Percentiles rank a stretch among this genome's conserved stretches.
Conservation (phyloP, 495 filamentous ascomycete species). For the Tuber microsphaerosporum region DNA sequence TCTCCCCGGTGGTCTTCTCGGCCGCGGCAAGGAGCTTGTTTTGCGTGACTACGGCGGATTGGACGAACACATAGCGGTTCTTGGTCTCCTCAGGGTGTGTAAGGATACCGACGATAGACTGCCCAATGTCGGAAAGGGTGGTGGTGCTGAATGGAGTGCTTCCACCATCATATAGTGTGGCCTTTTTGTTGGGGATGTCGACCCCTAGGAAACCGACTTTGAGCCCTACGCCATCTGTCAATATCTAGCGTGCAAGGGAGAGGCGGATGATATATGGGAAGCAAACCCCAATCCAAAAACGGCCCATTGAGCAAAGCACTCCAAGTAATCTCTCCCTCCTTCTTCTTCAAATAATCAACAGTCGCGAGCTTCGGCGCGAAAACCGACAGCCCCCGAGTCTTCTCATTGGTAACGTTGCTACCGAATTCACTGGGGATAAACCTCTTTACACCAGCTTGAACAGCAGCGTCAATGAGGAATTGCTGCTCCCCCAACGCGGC, state of each 20-base stretch:
- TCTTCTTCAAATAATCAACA: constrained; percentile 49
- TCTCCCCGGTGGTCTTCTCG: constrained; percentile 48
- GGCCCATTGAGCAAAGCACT: constrained; percentile 49
- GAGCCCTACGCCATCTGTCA: constrained; percentile 41
- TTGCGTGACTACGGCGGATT: constrained; percentile 51
- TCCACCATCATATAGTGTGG: constrained; percentile 52
- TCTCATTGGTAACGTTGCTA: constrained; percentile 46
- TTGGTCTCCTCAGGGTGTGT: constrained; percentile 50
- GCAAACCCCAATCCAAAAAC: constrained; percentile 49
- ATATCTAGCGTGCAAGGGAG: background rate
- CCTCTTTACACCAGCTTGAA: constrained; percentile 54
- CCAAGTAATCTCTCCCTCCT: constrained; percentile 48
- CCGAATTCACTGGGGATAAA: constrained; percentile 64
- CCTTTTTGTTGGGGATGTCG: constrained; percentile 46
- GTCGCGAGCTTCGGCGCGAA: constrained; percentile 49
- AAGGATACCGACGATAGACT: constrained; percentile 48
- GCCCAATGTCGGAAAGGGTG: constrained; percentile 48
- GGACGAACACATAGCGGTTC: constrained; percentile 50
- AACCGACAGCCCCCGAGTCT: constrained; percentile 43
- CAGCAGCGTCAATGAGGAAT: constrained; percentile 54
- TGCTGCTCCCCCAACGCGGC: constrained; percentile 44
- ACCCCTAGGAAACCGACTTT: constrained; percentile 41
- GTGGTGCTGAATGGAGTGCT: constrained; percentile 48
- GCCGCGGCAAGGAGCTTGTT: constrained; percentile 50
- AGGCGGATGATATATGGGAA: background rate